A percentile compares a stretch with the other conserved stretches of the same genome.
phyloP scores from a whole-genome alignment of 1,139 yeast genomes.

The Suhomyces ambrosiae region DNA sequence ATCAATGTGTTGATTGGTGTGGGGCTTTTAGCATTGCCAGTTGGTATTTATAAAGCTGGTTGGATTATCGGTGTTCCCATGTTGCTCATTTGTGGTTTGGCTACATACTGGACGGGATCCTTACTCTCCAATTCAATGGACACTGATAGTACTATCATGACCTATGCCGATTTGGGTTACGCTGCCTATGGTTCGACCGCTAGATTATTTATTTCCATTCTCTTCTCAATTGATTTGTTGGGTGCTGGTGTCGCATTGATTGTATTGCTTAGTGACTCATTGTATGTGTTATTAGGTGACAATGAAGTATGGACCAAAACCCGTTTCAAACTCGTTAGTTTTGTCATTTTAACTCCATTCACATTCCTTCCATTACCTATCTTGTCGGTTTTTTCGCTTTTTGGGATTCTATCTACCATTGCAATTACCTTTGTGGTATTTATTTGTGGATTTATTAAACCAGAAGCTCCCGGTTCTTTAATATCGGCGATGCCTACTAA shows the following conservation, averaged over 20 bases:
- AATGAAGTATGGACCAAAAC: slow-evolving; percentile 42
- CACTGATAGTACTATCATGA: slow-evolving; percentile 73
- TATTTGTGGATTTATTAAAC: slow-evolving; percentile 42
- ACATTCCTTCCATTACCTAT: slow-evolving; percentile 49
- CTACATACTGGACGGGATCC: slow-evolving; percentile 50
- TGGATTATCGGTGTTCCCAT: slow-evolving; percentile 47
- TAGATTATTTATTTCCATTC: slow-evolving; percentile 41
- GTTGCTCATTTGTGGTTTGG: slow-evolving; percentile 40
- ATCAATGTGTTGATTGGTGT: slow-evolving; percentile 52
- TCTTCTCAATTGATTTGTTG: slow-evolving; percentile 50
- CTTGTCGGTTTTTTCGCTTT: slow-evolving; percentile 45
- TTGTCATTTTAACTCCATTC: slow-evolving; percentile 49
- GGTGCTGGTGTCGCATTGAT: slow-evolving; percentile 61
- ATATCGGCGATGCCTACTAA: slow-evolving; percentile 47
- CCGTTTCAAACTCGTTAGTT: slow-evolving; percentile 39
- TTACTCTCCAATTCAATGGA: slow-evolving; percentile 55
- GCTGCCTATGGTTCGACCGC: slow-evolving; percentile 67
- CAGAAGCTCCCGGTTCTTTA: slow-evolving; percentile 46
- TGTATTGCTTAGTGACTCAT: slow-evolving; percentile 58
- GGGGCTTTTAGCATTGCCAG: slow-evolving; percentile 52
- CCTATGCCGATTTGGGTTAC: slow-evolving; percentile 85
- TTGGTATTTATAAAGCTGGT: slow-evolving; percentile 50
- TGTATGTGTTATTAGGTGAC: slow-evolving; percentile 45
- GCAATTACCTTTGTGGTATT: slow-evolving; percentile 45
- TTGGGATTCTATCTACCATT: slow-evolving; percentile 49